These are phyloP conservation scores for Tritrichomonas musculus DNA, from an alignment of 208 protist species.

Conservation along the genomic window DNA sequence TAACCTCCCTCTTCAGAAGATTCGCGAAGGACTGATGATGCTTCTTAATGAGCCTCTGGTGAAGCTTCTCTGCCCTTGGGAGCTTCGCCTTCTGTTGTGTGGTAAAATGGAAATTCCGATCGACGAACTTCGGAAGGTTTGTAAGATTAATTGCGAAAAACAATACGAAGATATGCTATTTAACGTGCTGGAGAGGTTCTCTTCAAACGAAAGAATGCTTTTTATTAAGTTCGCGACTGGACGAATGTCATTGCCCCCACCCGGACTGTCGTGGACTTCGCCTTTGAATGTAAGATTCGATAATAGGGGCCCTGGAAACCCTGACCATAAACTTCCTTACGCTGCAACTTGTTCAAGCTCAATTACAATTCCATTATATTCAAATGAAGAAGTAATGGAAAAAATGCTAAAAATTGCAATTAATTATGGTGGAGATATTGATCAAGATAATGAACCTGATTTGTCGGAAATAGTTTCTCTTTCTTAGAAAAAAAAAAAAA, in stretches of 20 bases:
- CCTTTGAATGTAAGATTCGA: not conserved
- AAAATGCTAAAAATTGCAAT: not conserved
- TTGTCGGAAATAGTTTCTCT: not conserved
- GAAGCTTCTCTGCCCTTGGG: not conserved
- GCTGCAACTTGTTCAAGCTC: not conserved
- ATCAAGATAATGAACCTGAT: not conserved
- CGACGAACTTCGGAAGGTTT: not conserved
- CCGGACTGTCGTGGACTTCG: not conserved
- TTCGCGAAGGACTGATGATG: not conserved
- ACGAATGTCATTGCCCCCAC: not conserved
- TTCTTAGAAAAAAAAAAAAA: not conserved
- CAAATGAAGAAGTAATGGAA: not conserved
- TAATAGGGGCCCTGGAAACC: not conserved
- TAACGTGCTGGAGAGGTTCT: not conserved
- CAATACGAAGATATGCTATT: not conserved
- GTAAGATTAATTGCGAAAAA: not conserved
- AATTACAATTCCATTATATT: not conserved
- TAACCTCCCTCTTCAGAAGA: not conserved
- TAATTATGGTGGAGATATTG: not conserved
- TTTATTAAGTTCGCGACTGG: not conserved
- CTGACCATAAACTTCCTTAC: not conserved
- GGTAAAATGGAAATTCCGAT: not conserved
- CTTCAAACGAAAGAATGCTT: not conserved
- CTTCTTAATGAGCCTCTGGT: not conserved
- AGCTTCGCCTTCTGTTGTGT: not conserved